Evolutionary conservation across 1,284 basidiomycete genomes (phyloP).

Genomic region (Moniliophthora roreri): DNA sequence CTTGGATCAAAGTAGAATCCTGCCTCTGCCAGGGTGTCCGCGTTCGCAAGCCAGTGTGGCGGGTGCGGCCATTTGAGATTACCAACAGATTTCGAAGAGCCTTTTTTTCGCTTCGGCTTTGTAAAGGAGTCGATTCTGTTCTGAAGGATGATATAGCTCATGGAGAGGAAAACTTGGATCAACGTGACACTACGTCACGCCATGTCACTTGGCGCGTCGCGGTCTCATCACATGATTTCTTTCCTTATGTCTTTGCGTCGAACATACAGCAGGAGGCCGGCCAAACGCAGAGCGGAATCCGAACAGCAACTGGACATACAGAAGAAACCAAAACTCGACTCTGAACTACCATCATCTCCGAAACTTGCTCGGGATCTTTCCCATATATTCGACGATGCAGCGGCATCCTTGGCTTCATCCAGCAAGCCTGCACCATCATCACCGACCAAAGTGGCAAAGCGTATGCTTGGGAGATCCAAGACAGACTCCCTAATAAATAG

Average conservation of each 20-base stretch:
- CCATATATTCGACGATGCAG: conserved; percentile 35
- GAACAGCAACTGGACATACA: conserved; percentile 15
- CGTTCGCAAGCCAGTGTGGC: conserved; percentile 57
- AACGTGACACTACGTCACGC: conserved; percentile 27
- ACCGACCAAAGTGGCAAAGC: conserved; percentile 41
- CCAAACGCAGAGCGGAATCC: conserved; percentile 30
- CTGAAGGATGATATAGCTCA: conserved; percentile 51
- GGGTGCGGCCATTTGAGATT: conserved; percentile 71
- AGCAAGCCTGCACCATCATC: conserved; percentile 19
- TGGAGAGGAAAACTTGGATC: conserved; percentile 26
- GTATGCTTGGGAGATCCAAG: conserved; percentile 48
- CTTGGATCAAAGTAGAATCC: conserved; percentile 80
- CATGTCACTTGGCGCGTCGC: conserved; percentile 9
- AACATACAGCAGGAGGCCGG: conserved; percentile 42
- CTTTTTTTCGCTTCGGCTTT: conserved; percentile 51
- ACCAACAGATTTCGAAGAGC: conserved; percentile 38
- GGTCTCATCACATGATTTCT: conserved; percentile 6
- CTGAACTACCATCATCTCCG: conserved; percentile 17
- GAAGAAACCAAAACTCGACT: conserved; percentile 32
- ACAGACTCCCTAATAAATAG: conserved; percentile 56
- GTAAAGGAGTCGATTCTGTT: conserved; percentile 61
- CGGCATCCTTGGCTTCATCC: conserved; percentile 19
- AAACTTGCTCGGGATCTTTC: conserved; percentile 35
- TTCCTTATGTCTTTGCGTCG: conserved; percentile 26
- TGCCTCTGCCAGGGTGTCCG: conserved; percentile 71